Evolutionary conservation across 1,284 basidiomycete species (phyloP).

Genomic region (Apiotrichum brassicae): DNA sequence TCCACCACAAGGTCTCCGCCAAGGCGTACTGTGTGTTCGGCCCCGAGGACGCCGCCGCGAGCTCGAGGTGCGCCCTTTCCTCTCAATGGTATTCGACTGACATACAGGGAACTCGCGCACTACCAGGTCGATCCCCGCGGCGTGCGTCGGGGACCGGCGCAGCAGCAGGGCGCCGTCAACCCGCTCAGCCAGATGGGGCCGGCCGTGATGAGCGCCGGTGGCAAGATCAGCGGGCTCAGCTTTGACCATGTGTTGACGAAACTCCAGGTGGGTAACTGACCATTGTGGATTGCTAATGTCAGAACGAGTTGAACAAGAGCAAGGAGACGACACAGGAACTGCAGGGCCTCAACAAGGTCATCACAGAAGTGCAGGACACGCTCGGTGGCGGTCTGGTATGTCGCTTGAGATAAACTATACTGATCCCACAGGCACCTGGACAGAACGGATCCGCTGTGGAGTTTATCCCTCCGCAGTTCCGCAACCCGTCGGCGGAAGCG

Average conservation of each 20-base stretch:
- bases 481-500: constrained; percentile 36
- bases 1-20: constrained; percentile 97
- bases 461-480: constrained; percentile 42
- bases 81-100: neutral
- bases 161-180: constrained; percentile 9
- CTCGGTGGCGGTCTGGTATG: constrained; percentile 74
- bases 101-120: constrained; percentile 37
- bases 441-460: constrained; percentile 45
- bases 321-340: constrained; percentile 90
- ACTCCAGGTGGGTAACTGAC: constrained; percentile 42
- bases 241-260: constrained; percentile 51
- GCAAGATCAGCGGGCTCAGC: constrained; percentile 45
- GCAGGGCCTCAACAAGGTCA: constrained; percentile 67
- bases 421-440: constrained; percentile 46
- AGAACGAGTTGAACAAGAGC: constrained; percentile 88
- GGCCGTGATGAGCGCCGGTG: constrained; percentile 40
- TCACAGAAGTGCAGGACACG: constrained; percentile 88
- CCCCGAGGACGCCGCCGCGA: constrained; percentile 64
- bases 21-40: constrained; percentile 83
- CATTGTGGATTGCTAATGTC: constrained; percentile 44
- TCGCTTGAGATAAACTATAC: constrained; percentile 12
- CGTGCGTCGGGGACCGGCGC: constrained; percentile 10
- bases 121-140: constrained; percentile 37
- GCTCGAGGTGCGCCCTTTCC: constrained; percentile 34
- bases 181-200: constrained; percentile 26